Conservation (phyloP, 106 monocot species). For the Allium fistulosum region DNA sequence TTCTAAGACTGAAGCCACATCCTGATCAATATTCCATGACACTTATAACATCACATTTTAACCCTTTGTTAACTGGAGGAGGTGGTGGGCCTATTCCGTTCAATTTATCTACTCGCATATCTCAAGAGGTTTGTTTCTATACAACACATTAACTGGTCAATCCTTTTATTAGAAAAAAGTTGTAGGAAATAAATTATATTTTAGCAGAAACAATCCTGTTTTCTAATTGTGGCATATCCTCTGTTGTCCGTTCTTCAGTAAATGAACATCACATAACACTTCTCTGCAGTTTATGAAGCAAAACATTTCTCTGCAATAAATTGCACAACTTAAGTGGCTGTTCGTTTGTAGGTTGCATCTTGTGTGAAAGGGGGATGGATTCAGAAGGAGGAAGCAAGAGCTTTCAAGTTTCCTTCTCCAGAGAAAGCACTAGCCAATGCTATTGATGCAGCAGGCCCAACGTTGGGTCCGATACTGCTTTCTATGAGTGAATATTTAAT, state of each 20-base stretch:
- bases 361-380: conserved; percentile 79
- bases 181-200: too few species aligned
- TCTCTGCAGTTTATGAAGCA: too few species aligned
- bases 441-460: conserved; percentile 61
- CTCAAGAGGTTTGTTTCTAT: conserved; percentile 42
- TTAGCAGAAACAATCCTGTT: too few species aligned
- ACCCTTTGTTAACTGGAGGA: conserved; percentile 68
- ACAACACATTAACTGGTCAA: neutral
- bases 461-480: conserved; percentile 56
- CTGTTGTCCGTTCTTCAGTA: too few species aligned
- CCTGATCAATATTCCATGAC: conserved; percentile 71
- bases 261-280: too few species aligned
- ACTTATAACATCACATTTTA: conserved; percentile 80
- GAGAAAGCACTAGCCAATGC: conserved; percentile 66
- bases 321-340: too few species aligned
- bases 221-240: too few species aligned
- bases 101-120: conserved; percentile 51
- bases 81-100: conserved; percentile 93
- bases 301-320: too few species aligned
- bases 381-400: conserved; percentile 55
- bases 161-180: conserved; percentile 2
- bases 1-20: conserved; percentile 73
- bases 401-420: conserved; percentile 64
- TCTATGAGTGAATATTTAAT: conserved; percentile 91
- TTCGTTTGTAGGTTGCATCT: conserved; percentile 48